Evolutionary conservation across 345 rosid species (phyloP).

Genomic region (Dovyalis caffra): DNA sequence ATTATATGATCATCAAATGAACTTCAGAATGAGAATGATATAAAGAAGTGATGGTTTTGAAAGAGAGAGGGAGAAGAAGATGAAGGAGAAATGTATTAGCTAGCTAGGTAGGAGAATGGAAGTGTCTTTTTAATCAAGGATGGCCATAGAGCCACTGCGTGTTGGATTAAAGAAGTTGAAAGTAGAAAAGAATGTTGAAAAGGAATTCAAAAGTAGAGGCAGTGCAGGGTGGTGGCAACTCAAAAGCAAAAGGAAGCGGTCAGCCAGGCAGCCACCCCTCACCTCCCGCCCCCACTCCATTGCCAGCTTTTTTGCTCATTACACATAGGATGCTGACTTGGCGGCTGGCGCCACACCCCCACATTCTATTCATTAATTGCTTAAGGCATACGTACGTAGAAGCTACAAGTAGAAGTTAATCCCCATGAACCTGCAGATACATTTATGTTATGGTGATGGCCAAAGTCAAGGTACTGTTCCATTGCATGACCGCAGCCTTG

Average conservation of each 20-base stretch:
- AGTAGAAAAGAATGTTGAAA: constrained; percentile 19
- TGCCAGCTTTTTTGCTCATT: constrained; percentile 14
- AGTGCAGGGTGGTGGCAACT: constrained; percentile 27
- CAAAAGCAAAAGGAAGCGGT: constrained; percentile 14
- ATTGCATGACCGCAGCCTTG: background rate
- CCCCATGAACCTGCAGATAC: background rate
- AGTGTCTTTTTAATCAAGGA: background rate
- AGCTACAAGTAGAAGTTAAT: background rate
- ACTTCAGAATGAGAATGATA: constrained; percentile 5
- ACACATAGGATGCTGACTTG: constrained; percentile 31
- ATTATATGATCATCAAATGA: constrained; percentile 9
- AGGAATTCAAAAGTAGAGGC: constrained; percentile 33
- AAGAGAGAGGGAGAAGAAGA: constrained; percentile 6
- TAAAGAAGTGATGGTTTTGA: background rate
- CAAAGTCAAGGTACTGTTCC: background rate
- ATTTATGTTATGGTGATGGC: background rate
- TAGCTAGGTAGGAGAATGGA: background rate
- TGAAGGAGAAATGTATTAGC: constrained; percentile 3
- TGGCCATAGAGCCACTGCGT: background rate
- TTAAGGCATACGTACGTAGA: constrained; percentile 11
- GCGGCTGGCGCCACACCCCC: constrained; percentile 30
- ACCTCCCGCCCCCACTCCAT: constrained; percentile 28
- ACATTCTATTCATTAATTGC: constrained; percentile 12
- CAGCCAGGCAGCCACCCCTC: constrained; percentile 8
- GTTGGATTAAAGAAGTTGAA: constrained; percentile 9